phyloP scores from a whole-genome alignment of 768 basidiomycete genomes.

The Dentipellis fragilis region DNA sequence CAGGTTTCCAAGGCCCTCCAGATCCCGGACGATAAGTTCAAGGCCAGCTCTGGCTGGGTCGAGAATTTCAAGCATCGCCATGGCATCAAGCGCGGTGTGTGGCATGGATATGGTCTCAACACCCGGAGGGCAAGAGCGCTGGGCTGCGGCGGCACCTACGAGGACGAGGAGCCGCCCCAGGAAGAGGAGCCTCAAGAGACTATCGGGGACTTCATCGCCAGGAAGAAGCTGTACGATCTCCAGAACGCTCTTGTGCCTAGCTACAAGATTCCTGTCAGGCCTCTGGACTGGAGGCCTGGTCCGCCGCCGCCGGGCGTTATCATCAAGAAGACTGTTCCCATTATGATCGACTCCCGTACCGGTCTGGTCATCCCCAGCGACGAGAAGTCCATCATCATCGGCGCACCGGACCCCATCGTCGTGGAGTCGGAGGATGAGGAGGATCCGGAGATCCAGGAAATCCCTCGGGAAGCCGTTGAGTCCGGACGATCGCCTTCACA shows the following conservation, averaged over 20 bases:
- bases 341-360: neutral
- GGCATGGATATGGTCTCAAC: slow-evolving; percentile 32
- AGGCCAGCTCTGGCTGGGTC: slow-evolving; percentile 87
- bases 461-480: neutral
- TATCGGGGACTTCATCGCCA: slow-evolving; percentile 11
- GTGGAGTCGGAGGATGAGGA: slow-evolving; percentile 2
- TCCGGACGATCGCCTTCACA: neutral
- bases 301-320: neutral
- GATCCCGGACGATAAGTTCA: slow-evolving; percentile 67
- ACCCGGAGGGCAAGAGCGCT: slow-evolving; percentile 2
- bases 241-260: neutral
- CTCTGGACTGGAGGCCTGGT: neutral
- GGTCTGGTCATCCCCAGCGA: neutral
- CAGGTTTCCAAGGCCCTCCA: slow-evolving; percentile 47
- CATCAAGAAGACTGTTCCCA: neutral
- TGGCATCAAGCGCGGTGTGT: slow-evolving; percentile 60
- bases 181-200: slow-evolving; percentile 7
- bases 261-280: neutral
- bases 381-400: neutral
- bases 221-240: slow-evolving; percentile 8
- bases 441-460: neutral
- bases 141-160: neutral
- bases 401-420: neutral
- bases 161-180: neutral
- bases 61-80: slow-evolving; percentile 86